phyloP scores from a whole-genome alignment of 495 filamentous ascomycete genomes.

The Rusavskia elegans region DNA sequence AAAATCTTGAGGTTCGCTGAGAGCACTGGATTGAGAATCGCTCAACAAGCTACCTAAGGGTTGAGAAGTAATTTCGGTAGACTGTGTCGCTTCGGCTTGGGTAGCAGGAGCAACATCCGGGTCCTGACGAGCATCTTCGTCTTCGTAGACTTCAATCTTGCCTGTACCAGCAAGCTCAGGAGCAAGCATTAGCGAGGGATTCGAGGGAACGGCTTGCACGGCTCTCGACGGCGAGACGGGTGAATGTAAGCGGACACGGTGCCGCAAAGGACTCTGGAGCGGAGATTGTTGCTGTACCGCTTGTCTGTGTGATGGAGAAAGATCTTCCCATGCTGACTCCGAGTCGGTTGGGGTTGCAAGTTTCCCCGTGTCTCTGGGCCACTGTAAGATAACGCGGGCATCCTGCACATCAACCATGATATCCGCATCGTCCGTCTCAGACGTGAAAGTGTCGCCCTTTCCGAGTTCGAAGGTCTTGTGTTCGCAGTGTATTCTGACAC shows the following conservation, averaged over 20 bases:
- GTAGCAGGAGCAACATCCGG: background rate
- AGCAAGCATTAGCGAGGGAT: constrained; percentile 29
- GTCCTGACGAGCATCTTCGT: constrained; percentile 23
- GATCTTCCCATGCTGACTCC: constrained; percentile 53
- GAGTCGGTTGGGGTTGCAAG: constrained; percentile 44
- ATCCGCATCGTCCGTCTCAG: constrained; percentile 74
- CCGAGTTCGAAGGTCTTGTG: constrained; percentile 70
- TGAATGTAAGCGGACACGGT: constrained; percentile 43
- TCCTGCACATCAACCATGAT: constrained; percentile 96
- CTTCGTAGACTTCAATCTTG: constrained; percentile 39
- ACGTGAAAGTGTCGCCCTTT: constrained; percentile 81
- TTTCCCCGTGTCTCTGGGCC: constrained; percentile 54
- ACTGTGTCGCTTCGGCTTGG: constrained; percentile 16
- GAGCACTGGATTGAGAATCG: constrained; percentile 36
- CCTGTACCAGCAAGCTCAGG: constrained; percentile 24
- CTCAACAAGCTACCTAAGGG: constrained; percentile 12
- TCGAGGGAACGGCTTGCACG: constrained; percentile 19
- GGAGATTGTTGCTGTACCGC: constrained; percentile 12
- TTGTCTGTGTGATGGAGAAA: constrained; percentile 27
- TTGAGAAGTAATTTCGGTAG: constrained; percentile 14
- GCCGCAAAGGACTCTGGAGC: constrained; percentile 48
- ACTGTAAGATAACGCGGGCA: constrained; percentile 71
- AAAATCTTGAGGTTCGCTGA: constrained; percentile 43
- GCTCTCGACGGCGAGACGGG: constrained; percentile 64
- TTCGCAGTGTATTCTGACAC: constrained; percentile 81